These are phyloP conservation scores for Rickenella mellea DNA, from an alignment of 768 basidiomycete genomes.

Conservation along the genomic window DNA sequence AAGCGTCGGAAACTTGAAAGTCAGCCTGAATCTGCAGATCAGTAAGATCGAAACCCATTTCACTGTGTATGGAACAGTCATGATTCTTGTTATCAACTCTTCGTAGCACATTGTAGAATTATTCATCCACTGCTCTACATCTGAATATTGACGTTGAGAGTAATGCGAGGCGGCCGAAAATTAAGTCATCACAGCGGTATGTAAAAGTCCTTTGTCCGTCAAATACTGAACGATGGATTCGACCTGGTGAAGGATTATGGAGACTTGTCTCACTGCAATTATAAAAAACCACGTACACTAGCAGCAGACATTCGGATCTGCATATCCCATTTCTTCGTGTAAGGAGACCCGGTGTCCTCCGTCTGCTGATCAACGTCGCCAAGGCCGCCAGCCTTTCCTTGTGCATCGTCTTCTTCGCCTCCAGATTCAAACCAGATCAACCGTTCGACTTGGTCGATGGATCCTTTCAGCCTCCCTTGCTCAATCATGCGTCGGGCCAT, in stretches of 20 bases:
- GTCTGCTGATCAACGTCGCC: constrained; percentile 80
- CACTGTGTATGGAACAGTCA: background rate
- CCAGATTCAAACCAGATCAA: constrained; percentile 89
- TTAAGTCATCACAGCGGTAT: constrained; percentile 20
- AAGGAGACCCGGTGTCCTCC: constrained; percentile 81
- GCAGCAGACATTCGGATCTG: constrained; percentile 85
- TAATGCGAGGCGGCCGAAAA: constrained; percentile 10
- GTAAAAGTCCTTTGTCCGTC: constrained; percentile 61
- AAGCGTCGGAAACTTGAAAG: constrained; percentile 61
- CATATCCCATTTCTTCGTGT: constrained; percentile 94
- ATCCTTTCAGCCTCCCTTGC: constrained; percentile 85
- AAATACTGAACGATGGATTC: constrained; percentile 83
- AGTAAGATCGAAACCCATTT: background rate
- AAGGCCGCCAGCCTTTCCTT: constrained; percentile 89
- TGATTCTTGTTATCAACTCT: background rate
- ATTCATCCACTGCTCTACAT: background rate
- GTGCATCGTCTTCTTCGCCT: constrained; percentile 82
- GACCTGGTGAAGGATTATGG: constrained; percentile 36
- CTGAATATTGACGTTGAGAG: too few species aligned
- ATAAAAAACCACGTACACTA: constrained; percentile 45
- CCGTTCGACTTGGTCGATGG: constrained; percentile 92
- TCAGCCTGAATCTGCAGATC: constrained; percentile 10
- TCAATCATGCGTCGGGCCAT: constrained; percentile 99
- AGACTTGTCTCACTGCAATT: constrained; percentile 1
- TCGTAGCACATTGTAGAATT: constrained; percentile 4